Evolutionary conservation across 495 filamentous ascomycete genomes (phyloP), one percentile per base, ranked within the genome.

Genomic region (Aspergillus funiculosus): DNA sequence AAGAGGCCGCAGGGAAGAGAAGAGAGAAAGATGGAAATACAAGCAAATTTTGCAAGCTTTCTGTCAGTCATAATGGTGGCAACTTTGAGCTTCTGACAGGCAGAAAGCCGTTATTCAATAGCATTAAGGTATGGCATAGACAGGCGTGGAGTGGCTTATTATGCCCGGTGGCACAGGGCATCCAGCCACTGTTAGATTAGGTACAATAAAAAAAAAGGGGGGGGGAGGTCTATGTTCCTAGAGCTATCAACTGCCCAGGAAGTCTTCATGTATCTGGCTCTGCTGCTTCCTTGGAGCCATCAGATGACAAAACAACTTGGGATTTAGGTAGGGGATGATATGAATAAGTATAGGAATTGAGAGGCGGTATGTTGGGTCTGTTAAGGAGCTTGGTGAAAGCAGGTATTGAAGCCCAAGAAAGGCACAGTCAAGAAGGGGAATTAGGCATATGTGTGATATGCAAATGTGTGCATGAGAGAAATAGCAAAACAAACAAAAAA

Each of bases 281-380:
- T n/a, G n/a, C 19, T 22, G 17, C 3, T 38, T 20, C 13, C 17
- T 20, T 21, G 20, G 19, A 20, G 13, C 17, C 17, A 22, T 22
- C 35, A 38, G 35, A 38, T 22, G 35, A 38, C 22, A 22, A 38
- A 38, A 22, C 35, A 38, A 10, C 22, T 20, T 22, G n/a, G 35
- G 19, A 17, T 6, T 22, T 15, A 9, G 15, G 13, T 20, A 22
- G 35, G 35, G 35, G 35, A 20, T 38, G 19, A 38, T 20, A 38
- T 13, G 10, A 38, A 17, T 9, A 38, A 22, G n/a, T 20, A 38
- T 11, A 13, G 34, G 19, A 38, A 20, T 20, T 21, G 35, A 22
- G 15, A 5, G 13, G 22, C 22, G 17, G 35, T 22, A 20, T n/a
- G n/a, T n/a, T n/a, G n/a, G n/a, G n/a, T n/a, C n/a, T n/a, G n/a